Percentiles rank a stretch among this genome's conserved stretches.
Evolutionary conservation across 352 stramenopile genomes (phyloP).

Genomic region (Globisporangium orthogonon): DNA sequence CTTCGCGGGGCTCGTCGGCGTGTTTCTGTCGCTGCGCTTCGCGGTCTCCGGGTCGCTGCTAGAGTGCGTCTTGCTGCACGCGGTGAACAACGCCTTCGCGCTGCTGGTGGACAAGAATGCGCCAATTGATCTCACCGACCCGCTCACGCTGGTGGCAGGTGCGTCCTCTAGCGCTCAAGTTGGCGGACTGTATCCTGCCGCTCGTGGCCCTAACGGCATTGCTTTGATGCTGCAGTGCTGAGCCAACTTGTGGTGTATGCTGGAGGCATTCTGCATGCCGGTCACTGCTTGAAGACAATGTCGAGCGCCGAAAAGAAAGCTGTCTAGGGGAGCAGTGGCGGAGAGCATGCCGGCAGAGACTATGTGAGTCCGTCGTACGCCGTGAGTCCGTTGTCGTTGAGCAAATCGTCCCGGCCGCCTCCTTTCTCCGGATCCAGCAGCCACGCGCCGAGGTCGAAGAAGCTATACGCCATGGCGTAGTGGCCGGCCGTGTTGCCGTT

Average conservation of each 20-base stretch:
- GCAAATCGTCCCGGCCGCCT: slow-evolving; percentile 73
- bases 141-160: slow-evolving; percentile 1
- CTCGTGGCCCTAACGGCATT: background rate
- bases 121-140: slow-evolving; percentile 1
- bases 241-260: background rate
- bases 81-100: slow-evolving; percentile 54
- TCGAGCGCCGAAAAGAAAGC: background rate
- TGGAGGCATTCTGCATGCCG: background rate
- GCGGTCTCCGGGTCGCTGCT: slow-evolving; percentile 31
- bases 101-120: slow-evolving; percentile 16
- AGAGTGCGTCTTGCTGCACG: slow-evolving; percentile 51
- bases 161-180: background rate
- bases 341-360: background rate
- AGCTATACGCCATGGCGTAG: slow-evolving; percentile 91
- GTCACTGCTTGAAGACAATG: background rate
- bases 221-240: background rate
- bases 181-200: background rate
- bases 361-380: slow-evolving; percentile 88
- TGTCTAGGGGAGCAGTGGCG: background rate
- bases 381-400: slow-evolving; percentile 89
- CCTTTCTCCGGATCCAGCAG: slow-evolving; percentile 85
- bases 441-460: slow-evolving; percentile 89
- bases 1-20: slow-evolving; percentile 37
- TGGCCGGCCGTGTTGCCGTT: slow-evolving; percentile 90
- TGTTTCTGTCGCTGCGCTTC: slow-evolving; percentile 35